These are phyloP conservation scores for Penicillium sp. DNA, from an alignment of 2,329 filamentous ascomycete species.

Conservation along the genomic window DNA sequence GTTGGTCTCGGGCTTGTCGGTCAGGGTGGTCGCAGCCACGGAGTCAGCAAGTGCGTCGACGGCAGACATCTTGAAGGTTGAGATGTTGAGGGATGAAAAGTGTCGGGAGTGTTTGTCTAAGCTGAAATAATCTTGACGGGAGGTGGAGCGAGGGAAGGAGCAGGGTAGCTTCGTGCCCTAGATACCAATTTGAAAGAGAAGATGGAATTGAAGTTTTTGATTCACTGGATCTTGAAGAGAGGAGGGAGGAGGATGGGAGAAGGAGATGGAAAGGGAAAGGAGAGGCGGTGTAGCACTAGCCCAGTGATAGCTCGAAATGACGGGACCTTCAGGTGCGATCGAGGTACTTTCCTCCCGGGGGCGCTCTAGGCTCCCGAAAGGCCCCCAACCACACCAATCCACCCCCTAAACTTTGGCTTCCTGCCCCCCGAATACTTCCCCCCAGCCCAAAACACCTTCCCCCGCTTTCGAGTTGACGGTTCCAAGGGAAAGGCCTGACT, in stretches of 20 bases:
- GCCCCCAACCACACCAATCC: not conserved
- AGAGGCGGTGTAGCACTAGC: slow-evolving; percentile 25
- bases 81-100: slow-evolving; percentile 32
- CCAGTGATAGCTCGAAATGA: slow-evolving; percentile 7
- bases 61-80: slow-evolving; percentile 70
- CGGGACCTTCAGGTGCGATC: not conserved
- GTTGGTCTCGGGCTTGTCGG: slow-evolving; percentile 51
- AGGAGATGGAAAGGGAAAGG: slow-evolving; percentile 21
- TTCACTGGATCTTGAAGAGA: slow-evolving; percentile 23
- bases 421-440: not conserved
- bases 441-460: not conserved
- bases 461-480: not conserved
- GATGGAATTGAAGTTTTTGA: slow-evolving; percentile 25
- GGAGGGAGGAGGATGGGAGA: slow-evolving; percentile 22
- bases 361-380: not conserved
- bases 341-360: not conserved
- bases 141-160: slow-evolving; percentile 48
- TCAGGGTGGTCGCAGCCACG: slow-evolving; percentile 66
- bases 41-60: slow-evolving; percentile 68
- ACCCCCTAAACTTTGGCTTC: not conserved
- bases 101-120: slow-evolving; percentile 32
- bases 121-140: slow-evolving; percentile 53
- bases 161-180: slow-evolving; percentile 93
- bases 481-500: not conserved
- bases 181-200: slow-evolving; percentile 48